Percentiles rank a stretch among this genome's conserved stretches.
These are phyloP conservation scores for Podospora fimiseda DNA, from an alignment of 495 filamentous ascomycete genomes.

Conservation along the genomic window DNA sequence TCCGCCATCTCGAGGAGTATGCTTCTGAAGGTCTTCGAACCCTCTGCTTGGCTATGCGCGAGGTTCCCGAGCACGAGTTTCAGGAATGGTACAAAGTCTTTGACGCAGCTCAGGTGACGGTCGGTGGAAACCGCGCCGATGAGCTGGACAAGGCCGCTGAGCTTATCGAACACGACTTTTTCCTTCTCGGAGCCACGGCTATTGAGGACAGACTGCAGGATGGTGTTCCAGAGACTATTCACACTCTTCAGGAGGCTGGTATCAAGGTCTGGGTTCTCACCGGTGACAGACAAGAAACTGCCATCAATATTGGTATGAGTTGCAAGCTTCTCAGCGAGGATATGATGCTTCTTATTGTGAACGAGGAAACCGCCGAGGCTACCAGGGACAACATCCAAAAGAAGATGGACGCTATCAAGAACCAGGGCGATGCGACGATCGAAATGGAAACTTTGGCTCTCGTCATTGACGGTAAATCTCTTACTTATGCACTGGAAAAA, in stretches of 20 bases:
- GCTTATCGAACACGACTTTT: slow-evolving; percentile 86
- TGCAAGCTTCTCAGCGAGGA: slow-evolving; percentile 98
- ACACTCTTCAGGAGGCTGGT: slow-evolving; percentile 91
- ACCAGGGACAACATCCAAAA: slow-evolving; percentile 84
- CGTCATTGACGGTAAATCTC: slow-evolving; percentile 93
- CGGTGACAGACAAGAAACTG: slow-evolving; percentile 96
- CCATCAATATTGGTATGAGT: slow-evolving; percentile 99
- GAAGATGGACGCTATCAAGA: slow-evolving; percentile 82
- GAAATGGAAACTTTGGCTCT: slow-evolving; percentile 87
- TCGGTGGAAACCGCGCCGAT: slow-evolving; percentile 84
- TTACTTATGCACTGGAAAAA: slow-evolving; percentile 90
- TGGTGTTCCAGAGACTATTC: slow-evolving; percentile 96
- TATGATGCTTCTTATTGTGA: slow-evolving; percentile 95
- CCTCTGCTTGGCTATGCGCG: slow-evolving; percentile 90
- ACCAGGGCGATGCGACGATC: slow-evolving; percentile 61
- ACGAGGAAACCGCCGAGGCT: slow-evolving; percentile 70
- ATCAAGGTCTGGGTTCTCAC: slow-evolving; percentile 99
- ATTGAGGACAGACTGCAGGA: slow-evolving; percentile 98
- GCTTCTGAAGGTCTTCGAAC: slow-evolving; percentile 94
- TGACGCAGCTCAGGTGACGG: slow-evolving; percentile 84
- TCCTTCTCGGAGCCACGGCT: slow-evolving; percentile 88
- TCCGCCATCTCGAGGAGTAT: slow-evolving; percentile 95
- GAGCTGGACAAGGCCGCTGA: slow-evolving; percentile 98
- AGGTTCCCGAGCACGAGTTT: slow-evolving; percentile 86
- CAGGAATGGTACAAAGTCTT: slow-evolving; percentile 82